Evolutionary conservation across 306 rosid species (phyloP).

Genomic region (Vigna hirtella): DNA sequence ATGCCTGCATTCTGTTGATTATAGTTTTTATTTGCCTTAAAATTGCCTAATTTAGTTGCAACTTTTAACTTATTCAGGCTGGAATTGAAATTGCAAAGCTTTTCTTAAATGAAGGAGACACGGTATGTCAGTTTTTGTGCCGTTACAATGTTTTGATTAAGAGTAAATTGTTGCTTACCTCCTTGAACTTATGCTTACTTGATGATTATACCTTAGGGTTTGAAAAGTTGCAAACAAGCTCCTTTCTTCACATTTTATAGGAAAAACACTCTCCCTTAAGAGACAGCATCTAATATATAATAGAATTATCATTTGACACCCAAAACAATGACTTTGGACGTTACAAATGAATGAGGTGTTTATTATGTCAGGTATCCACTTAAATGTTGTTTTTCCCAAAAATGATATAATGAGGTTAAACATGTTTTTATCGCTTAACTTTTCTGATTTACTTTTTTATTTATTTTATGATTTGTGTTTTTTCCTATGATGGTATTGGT

Average conservation of each 20-base stretch:
- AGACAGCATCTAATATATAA: background rate
- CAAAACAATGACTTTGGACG: background rate
- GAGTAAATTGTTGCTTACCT: conserved; percentile 8
- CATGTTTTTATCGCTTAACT: background rate
- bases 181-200: background rate
- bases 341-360: background rate
- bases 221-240: conserved; percentile 4
- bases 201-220: background rate
- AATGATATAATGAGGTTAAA: background rate
- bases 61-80: conserved; percentile 67
- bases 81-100: conserved; percentile 96
- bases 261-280: conserved; percentile 14
- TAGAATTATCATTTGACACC: conserved; percentile 2
- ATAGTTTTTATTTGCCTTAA: background rate
- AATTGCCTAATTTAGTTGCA: conserved; percentile 41
- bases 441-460: background rate
- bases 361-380: background rate
- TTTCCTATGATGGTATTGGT: background rate
- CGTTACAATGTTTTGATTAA: conserved; percentile 22
- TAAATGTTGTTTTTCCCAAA: background rate
- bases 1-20: conserved; percentile 37
- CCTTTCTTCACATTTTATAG: background rate
- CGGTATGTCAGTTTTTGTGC: conserved; percentile 58
- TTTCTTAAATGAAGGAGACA: conserved; percentile 80
- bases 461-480: background rate